Percentiles rank a stretch among this genome's conserved stretches.
These are phyloP conservation scores for Neoboletus brunneissimus DNA, from an alignment of 768 basidiomycete species.

Conservation along the genomic window DNA sequence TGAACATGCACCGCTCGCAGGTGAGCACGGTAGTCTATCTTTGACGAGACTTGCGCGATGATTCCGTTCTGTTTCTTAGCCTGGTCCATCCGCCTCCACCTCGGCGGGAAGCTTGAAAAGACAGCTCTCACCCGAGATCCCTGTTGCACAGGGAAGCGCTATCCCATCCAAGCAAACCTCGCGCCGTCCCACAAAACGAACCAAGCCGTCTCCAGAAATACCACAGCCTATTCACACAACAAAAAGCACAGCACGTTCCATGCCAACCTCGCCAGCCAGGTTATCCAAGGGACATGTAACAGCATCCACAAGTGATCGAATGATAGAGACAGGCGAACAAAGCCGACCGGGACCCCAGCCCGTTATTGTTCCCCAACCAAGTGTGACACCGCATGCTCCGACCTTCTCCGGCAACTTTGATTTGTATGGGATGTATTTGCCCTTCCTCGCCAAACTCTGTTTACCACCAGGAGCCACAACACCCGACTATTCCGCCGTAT, in stretches of 20 bases:
- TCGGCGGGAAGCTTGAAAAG: conserved; percentile 24
- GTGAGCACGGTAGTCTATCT: conserved; percentile 2
- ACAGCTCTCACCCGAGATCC: conserved; percentile 20
- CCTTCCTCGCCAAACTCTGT: conserved; percentile 35
- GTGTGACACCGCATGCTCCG: conserved; percentile 5
- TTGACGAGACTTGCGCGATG: background rate
- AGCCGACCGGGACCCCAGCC: conserved; percentile 7
- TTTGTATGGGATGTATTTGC: conserved; percentile 39
- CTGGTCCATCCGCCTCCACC: conserved; percentile 11
- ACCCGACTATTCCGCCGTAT: conserved; percentile 31
- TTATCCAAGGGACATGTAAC: conserved; percentile 2
- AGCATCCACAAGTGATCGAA: background rate
- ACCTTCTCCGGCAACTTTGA: conserved; percentile 37
- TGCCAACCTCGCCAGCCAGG: conserved; percentile 10
- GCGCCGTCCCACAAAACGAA: conserved; percentile 21
- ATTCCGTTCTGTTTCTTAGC: background rate
- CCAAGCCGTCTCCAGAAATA: conserved; percentile 6
- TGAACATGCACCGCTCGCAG: conserved; percentile 17
- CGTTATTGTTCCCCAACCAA: conserved; percentile 3
- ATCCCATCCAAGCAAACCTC: background rate
- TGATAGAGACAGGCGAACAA: background rate
- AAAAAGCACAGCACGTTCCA: conserved; percentile 3
- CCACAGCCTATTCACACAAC: conserved; percentile 8
- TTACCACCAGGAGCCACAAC: conserved; percentile 25
- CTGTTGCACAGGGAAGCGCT: background rate